A percentile compares a stretch with the other conserved stretches of the same genome.
Conservation (phyloP, 2,329 filamentous ascomycete genomes). For the Neoarthrinium moseri region DNA sequence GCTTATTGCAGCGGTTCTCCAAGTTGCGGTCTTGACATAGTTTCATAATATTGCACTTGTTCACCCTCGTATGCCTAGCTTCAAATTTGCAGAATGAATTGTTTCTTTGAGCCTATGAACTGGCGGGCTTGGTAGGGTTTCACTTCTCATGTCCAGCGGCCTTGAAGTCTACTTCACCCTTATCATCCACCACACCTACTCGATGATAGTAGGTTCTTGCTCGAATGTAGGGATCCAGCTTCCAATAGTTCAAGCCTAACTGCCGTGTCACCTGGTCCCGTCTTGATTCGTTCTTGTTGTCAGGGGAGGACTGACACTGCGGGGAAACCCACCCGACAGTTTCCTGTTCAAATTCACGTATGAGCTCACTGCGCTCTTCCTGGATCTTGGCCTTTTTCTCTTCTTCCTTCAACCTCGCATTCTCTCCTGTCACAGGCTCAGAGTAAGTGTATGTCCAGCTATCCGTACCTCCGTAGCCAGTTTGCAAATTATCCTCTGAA, state of each 20-base stretch:
- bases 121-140: too few relatives aligned
- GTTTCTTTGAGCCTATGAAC: too few relatives aligned
- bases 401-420: slow-evolving; percentile 47
- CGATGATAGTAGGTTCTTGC: slow-evolving; percentile 64
- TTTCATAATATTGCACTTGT: too few relatives aligned
- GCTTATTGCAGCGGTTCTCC: too few relatives aligned
- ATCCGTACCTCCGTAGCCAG: slow-evolving; percentile 66
- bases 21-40: too few relatives aligned
- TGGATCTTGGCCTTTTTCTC: slow-evolving; percentile 47
- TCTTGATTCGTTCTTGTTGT: slow-evolving; percentile 24
- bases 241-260: slow-evolving; percentile 66
- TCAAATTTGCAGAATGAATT: too few relatives aligned
- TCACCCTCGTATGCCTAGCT: too few relatives aligned
- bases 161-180: slow-evolving; percentile 9
- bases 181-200: slow-evolving; percentile 45
- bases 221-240: slow-evolving; percentile 65
- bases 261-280: slow-evolving; percentile 48
- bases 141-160: neutral
- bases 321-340: slow-evolving; percentile 58
- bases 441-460: slow-evolving; percentile 64
- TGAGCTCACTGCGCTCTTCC: slow-evolving; percentile 49
- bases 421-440: slow-evolving; percentile 60
- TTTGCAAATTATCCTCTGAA: slow-evolving; percentile 55
- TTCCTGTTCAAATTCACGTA: slow-evolving; percentile 55
- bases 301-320: slow-evolving; percentile 25